phyloP scores from a whole-genome alignment of 2,329 filamentous ascomycete genomes.

The Clonostachys rosea region DNA sequence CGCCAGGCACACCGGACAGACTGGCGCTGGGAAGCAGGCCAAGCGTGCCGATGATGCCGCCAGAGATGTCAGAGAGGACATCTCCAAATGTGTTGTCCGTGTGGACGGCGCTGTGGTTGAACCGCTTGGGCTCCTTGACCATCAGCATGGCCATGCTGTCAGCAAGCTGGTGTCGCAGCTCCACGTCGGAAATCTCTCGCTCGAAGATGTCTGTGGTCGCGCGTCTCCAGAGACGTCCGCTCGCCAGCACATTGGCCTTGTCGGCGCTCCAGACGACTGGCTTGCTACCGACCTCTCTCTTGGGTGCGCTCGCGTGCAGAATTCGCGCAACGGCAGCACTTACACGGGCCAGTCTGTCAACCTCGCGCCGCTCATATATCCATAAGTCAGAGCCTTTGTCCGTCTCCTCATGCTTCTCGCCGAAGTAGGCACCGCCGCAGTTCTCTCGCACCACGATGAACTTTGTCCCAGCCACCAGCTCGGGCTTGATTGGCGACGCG shows the following conservation, averaged over 20 bases:
- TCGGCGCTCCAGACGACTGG: conserved; percentile 40
- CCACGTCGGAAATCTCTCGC: conserved; percentile 34
- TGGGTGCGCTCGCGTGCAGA: conserved; percentile 10
- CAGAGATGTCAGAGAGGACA: conserved; percentile 37
- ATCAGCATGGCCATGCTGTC: conserved; percentile 44
- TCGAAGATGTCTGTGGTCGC: conserved; percentile 32
- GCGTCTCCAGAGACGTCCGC: conserved; percentile 40
- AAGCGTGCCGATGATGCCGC: conserved; percentile 38
- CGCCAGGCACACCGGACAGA: conserved; percentile 31
- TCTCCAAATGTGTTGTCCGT: conserved; percentile 44
- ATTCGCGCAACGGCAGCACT: conserved; percentile 35
- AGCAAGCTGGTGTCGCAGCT: conserved; percentile 37
- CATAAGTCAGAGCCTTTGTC: conserved; percentile 41
- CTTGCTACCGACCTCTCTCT: conserved; percentile 20
- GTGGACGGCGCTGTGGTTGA: conserved; percentile 38
- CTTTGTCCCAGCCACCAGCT: conserved; percentile 36
- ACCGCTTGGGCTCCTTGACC: conserved; percentile 37
- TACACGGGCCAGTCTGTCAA: conserved; percentile 40
- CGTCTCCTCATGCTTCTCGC: conserved; percentile 34
- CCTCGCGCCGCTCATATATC: conserved; percentile 36
- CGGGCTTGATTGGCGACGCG: conserved; percentile 36
- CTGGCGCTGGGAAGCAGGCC: conserved; percentile 39
- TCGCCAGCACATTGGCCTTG: conserved; percentile 49
- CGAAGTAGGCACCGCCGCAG: conserved; percentile 45
- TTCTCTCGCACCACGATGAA: conserved; percentile 46